These are phyloP conservation scores for Plasmodium gallinaceum DNA, from an alignment of 169 alveolate species.

Conservation along the genomic window DNA sequence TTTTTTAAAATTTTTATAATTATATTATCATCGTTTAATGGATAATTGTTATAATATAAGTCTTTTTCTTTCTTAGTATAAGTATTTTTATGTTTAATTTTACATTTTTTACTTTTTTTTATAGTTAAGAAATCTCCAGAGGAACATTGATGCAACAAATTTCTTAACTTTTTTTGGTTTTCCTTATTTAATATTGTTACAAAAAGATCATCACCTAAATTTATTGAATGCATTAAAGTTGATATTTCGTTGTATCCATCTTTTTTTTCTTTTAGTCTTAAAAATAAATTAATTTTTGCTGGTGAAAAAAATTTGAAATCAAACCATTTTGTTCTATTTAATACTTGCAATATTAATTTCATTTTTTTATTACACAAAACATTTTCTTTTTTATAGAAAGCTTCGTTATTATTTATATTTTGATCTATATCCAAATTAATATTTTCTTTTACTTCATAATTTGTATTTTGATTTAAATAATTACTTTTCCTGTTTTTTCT, in stretches of 20 bases:
- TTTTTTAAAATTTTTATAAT: conserved; percentile 58
- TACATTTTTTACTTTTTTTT: conserved; percentile 10
- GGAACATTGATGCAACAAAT: conserved; percentile 28
- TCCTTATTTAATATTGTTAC: conserved; percentile 39
- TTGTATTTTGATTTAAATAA: not conserved
- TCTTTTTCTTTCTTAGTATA: not conserved
- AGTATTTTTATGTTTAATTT: not conserved
- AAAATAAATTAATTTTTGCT: conserved; percentile 67
- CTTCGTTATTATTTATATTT: not conserved
- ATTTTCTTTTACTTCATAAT: not conserved
- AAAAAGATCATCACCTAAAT: conserved; percentile 73
- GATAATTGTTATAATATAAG: conserved; percentile 34
- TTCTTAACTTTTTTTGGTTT: conserved; percentile 30
- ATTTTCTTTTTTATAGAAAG: conserved; percentile 19
- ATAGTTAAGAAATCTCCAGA: conserved; percentile 65
- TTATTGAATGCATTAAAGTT: conserved; percentile 63
- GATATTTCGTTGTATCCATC: conserved; percentile 52
- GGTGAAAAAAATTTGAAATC: conserved; percentile 67
- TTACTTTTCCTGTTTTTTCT: not conserved
- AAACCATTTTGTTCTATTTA: conserved; percentile 41
- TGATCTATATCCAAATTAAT: not conserved
- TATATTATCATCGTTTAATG: conserved; percentile 63
- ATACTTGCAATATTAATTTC: conserved; percentile 43
- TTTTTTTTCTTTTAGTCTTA: conserved; percentile 44
- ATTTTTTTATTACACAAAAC: conserved; percentile 34